Base-by-base conservation (phyloP, 257 asterid genomes). In the Coffea eugenioides region DNA sequence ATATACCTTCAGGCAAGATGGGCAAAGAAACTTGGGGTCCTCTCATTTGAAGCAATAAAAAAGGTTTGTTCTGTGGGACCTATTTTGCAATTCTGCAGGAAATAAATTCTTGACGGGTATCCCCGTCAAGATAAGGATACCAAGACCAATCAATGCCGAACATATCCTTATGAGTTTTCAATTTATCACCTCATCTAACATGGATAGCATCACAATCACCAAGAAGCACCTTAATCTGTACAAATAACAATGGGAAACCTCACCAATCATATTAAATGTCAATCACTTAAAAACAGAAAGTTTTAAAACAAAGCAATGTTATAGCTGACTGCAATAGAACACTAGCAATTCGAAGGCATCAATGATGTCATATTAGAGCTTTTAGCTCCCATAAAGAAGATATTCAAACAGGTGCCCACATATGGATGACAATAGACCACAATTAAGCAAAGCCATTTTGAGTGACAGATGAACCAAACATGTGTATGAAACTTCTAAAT, bases 161-260 rank as follows among this genome's bases (percentile, higher is more conserved):
- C 79, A 97, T 89, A 80, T 96, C 98, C 87, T 94, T 96, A 65
- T 97, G 92, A 54, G 92, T 94, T 82, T 92, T 96, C 83, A 96
- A 77, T 80, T 71, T 88, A 88, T 96, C 99, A 46, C 99, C 99
- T 77, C 98, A 90, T 36, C 99, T 97, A 69, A 96, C 97, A 86
- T 96, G 99, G 59, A 96, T 91, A 54, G 98, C 98, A 88, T 91
- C 97, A 80, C 94, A 96, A 80, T 92, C 97, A 75, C 97, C 98
- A 67, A 94, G 96, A 67, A 74, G 90, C 20, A 84, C 86, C 90
- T 88, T 94, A 80, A 96, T 91, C 99, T 96, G 85, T 77, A 83
- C 61, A 59, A 79, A 75, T 36, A 80, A 66, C 46, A 76, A 34
- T 39, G 31, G 54, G 11, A 43, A 25, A 45, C 71, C 64, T 6